Evolutionary conservation across 495 filamentous ascomycete genomes (phyloP), one percentile per base, ranked within the genome.

Genomic region (Penicillium angulare): DNA sequence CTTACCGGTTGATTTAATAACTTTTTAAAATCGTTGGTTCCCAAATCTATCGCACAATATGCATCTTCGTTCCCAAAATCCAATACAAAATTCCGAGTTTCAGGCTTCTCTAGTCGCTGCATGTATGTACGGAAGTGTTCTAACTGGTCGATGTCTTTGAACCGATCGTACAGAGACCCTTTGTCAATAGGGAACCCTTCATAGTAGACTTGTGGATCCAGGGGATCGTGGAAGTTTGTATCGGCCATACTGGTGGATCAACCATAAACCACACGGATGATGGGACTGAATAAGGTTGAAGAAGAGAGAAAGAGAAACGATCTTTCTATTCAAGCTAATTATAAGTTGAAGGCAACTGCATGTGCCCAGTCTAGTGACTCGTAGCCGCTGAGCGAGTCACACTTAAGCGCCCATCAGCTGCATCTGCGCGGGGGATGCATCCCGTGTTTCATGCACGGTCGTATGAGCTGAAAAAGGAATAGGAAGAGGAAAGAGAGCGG

Each of bases 61-160:
- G 86, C 85, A 53, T 77, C 72, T 9, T 84, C 73, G 18, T 77
- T 76, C 24, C 85, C 83, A 65, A 90, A 90, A 46, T 90, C 85
- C 12, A 92, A 71, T 16, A 86, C 79, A 57, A 92, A 90, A 55
- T 86, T 89, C 10, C 50, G 62, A 4, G 80, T 82, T 3, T 62
- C 49, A 16, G 64, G 51, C n/a, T 72, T 55, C 27, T 64, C 43
- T 1, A 79, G 62, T 15, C 63, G 60, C 5, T 52, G 34, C 46
- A 76, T 59, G 35, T 71, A 71, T 6, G 60, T 24, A 15, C 59
- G 26, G 56, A 84, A 85, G 47, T 80, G 65, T 0, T 52, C 52
- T 5, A 58, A 46, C 31, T 79, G 63, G 55, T 87, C 84, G 32
- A 86, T 83, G 58, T 85, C 66, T 10, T 69, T 51, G 55, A 87